Evolutionary conservation across 228 moss, liverwort and hornwort species (phyloP).

Genomic region (Sphagnum magellanicum): DNA sequence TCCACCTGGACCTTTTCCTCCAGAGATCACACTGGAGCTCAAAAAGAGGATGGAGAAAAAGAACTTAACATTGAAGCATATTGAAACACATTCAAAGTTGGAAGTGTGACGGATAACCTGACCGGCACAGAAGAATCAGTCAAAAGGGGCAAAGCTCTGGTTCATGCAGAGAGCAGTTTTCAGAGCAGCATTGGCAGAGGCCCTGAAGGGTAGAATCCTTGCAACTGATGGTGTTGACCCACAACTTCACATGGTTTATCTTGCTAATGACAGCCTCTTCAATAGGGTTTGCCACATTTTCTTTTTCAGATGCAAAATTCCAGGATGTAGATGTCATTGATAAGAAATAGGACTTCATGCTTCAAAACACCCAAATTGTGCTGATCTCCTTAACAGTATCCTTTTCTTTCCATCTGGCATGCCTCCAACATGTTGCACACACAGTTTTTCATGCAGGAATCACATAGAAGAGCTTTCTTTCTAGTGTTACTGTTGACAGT

Average conservation of each 20-base stretch:
- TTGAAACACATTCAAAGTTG: no score
- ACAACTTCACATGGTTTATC: constrained; percentile 83
- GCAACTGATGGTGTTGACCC: constrained; percentile 85
- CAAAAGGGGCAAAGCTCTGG: constrained; percentile 86
- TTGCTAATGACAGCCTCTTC: constrained; percentile 89
- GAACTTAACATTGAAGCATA: no score
- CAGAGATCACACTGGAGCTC: constrained; percentile 60
- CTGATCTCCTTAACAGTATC: no score
- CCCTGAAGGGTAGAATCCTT: constrained; percentile 74
- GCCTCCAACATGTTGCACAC: no score
- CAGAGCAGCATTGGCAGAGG: constrained; percentile 72
- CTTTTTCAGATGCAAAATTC: no score
- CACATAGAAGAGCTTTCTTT: background rate
- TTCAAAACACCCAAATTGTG: no score
- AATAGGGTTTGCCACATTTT: constrained; percentile 51
- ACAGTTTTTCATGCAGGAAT: background rate
- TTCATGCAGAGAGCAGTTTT: constrained; percentile 87
- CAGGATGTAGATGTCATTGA: no score
- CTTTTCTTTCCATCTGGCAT: no score
- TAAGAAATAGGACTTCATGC: no score
- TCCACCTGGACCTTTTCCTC: constrained; percentile 55
- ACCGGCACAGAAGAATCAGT: constrained; percentile 91
- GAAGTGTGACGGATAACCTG: constrained; percentile 69
- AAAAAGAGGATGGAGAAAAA: constrained; percentile 72
- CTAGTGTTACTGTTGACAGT: background rate